Base-by-base conservation (phyloP, 345 rosid genomes). In the Gossypium anomalum region DNA sequence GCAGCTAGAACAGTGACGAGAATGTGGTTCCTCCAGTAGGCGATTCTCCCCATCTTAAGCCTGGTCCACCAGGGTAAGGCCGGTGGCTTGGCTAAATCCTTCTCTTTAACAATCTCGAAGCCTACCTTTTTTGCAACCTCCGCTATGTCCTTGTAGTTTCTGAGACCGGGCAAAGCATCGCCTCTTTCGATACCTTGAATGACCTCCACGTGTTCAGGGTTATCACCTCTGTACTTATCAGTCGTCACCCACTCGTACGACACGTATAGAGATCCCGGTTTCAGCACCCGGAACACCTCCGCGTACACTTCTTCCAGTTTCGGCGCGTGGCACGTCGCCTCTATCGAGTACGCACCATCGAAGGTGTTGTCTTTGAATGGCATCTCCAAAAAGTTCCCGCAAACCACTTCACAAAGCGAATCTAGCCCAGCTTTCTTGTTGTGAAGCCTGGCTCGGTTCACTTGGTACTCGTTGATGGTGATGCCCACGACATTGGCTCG, bases 301-400 rank as follows among this genome's bases (percentile, higher is more conserved):
- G 86, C 81, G 76, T 94, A 92, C 1, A 94, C 97, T 34, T 92
- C 97, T 25, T 92, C 97, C 1, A 94, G 85, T 76, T 86, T 86
- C 4, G 98, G 98, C 81, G 98, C 98, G 89, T 95, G 99, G 53
- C 99, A 95, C 2, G 99, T 95, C 2, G 99, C 99, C 64, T 95
- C 99, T 34, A 95, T 93, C 0, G 99, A 87, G 90, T 93, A 95
- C 59, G 98, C 98, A 58, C 98, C 99, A 78, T 95, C 98, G 85
- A 93, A 95, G 81, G 85, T 86, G 82, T 71, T 70, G 17, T 90
- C 96, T 0, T 79, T 78, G 66, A 95, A 95, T 59, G 98, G 99
- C 98, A 95, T 95, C 82, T 91, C 52, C 0, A 95, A 87, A 87
- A 95, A 95, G 84, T 95, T 93, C 2, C 98, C 98, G 41, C 92